Evolutionary conservation across 306 rosid genomes (phyloP), one percentile per base, ranked within the genome.

Genomic region (Vicia villosa): DNA sequence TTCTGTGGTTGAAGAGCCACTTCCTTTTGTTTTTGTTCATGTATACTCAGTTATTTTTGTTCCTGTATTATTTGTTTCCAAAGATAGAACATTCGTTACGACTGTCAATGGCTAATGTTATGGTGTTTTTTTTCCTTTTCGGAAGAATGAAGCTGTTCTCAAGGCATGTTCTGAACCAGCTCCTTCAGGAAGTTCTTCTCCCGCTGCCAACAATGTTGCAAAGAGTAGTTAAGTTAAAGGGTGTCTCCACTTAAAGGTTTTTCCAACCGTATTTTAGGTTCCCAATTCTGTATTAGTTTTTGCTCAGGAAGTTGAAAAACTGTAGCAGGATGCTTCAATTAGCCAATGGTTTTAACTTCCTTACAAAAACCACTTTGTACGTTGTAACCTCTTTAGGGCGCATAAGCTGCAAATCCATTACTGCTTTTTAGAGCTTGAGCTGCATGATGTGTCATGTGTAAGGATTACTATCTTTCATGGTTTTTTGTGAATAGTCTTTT

Each of bases 141-240:
- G 66, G 64, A 84, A 88, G 96, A 94, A 90, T 78, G 98, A 94
- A 69, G 91, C 97, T 78, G 97, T 90, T 46, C 74, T 94, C 64
- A 94, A 46, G 88, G 96, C 96, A 15, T 86, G 97, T 70, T 86
- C 94, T 10, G 83, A 88, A 77, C 73, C 83, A 20, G 69, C 90
- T 64, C 77, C 95, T 60, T 74, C 93, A 55, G 68, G 47, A 82
- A 73, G 67, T 52, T 75, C 81, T 24, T 74, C 78, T 46, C 67
- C 37, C 50, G 66, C 59, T 70, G 75, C 76, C 26, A 65, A 8
- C 40, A 69, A 59, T 65, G 79, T 72, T 59, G 36, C 46, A 55
- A 12, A 60, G 59, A 70, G 40, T 60, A 41, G 67, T 56, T 70
- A 43, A 77, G 57, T 37, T 22, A 49, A 60, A 52, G 47, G 45